These are phyloP conservation scores for Eimeria zaria DNA, from an alignment of 169 alveolate genomes.

Conservation along the genomic window DNA sequence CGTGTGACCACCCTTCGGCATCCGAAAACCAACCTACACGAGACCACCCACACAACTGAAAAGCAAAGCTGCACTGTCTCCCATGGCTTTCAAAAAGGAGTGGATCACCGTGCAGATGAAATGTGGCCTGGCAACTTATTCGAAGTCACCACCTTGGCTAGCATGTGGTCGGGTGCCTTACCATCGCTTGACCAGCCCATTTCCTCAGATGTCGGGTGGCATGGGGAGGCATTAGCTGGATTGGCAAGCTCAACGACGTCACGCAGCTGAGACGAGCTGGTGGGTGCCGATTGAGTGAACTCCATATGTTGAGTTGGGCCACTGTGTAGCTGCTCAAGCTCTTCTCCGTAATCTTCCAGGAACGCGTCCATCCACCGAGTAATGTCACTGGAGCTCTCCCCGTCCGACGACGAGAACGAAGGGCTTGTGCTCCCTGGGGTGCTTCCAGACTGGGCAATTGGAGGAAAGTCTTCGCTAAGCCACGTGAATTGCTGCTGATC, in stretches of 20 bases:
- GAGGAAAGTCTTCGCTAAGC: background rate
- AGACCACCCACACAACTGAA: background rate
- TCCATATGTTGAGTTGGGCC: background rate
- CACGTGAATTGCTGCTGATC: background rate
- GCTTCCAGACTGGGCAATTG: background rate
- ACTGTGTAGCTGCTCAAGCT: slow-evolving; percentile 7
- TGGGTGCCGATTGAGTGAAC: background rate
- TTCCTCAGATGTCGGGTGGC: background rate
- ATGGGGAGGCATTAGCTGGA: background rate
- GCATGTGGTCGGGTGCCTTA: background rate
- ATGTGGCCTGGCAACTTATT: background rate
- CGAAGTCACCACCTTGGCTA: background rate
- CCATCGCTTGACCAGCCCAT: background rate
- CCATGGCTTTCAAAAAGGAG: background rate
- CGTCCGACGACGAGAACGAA: background rate
- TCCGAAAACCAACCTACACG: background rate
- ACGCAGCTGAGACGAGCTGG: background rate
- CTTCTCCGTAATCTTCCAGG: background rate
- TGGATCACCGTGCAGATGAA: background rate
- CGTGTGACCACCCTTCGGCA: background rate
- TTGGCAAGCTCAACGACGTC: background rate
- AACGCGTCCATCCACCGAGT: slow-evolving; percentile 1
- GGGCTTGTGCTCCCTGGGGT: background rate
- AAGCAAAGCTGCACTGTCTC: background rate
- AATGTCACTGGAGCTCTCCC: background rate